Evolutionary conservation across 306 rosid species (phyloP), one percentile per base, ranked within the genome.

Genomic region (Pueraria montana): DNA sequence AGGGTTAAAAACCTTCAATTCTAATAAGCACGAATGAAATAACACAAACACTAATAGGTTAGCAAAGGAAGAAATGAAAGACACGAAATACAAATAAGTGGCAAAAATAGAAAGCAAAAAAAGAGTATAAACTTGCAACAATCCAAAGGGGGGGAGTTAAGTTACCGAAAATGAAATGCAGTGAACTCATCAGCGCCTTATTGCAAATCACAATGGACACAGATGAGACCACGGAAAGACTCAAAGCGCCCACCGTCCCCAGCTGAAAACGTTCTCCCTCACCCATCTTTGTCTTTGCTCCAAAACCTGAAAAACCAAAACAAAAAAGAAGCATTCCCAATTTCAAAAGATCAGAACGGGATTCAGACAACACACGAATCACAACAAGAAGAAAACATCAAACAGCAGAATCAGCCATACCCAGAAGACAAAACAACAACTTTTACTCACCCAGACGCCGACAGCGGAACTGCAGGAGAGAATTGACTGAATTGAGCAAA

Each of bases 191-290:
- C 27, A 94, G 74, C 5, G 98, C 98, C 88, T 94, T 94, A 70
- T 94, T 91, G 82, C 98, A 92, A 83, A 94, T 91, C 64, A 94
- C 97, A 77, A 94, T 92, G 34, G 98, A 92, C 69, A 94, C 98
- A 2, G 97, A 94, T 10, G 98, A 94, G 8, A 94, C 92, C 80
- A 94, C 98, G 11, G 98, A 94, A 14, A 94, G 96, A 79, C 89
- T 68, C 93, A 94, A 92, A 77, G 98, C 98, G 55, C 98, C 98
- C n/a, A 91, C 87, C 9, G 98, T 94, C 30, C 97, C 97, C 71
- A 94, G 86, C 89, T 91, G 98, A 80, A 92, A 94, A 78, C 91
- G 82, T 79, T 86, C 94, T 23, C 93, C 91, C 84, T 91, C 96
- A 24, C 94, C 91, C 98, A 94, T 94, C 86, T 87, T 83, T 84